Evolutionary conservation across 2,329 filamentous ascomycete species (phyloP).

Genomic region (Talaromyces sp.): DNA sequence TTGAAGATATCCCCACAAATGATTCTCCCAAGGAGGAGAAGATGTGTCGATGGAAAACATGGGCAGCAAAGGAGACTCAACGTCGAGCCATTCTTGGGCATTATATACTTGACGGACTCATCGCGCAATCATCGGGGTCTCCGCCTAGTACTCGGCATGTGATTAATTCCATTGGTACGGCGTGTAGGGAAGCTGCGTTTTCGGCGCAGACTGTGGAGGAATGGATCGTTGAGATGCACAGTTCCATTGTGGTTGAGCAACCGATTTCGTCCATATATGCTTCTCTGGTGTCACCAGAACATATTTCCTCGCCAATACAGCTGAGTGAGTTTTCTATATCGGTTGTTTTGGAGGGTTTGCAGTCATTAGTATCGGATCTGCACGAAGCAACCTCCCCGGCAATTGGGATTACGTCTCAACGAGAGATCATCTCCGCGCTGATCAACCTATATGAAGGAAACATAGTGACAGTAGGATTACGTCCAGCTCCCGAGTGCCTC

Average conservation of each 20-base stretch:
- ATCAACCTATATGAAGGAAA: background rate
- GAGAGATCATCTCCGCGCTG: background rate
- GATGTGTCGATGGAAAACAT: constrained; percentile 43
- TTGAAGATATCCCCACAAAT: background rate
- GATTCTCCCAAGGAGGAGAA: constrained; percentile 32
- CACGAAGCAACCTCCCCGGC: background rate
- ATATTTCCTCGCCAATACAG: background rate
- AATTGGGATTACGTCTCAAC: background rate
- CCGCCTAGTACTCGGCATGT: background rate
- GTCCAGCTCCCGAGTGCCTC: background rate
- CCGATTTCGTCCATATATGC: background rate
- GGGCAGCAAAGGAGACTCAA: constrained; percentile 47
- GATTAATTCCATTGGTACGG: background rate
- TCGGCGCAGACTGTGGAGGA: background rate
- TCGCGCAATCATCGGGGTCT: background rate
- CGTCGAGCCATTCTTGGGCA: constrained; percentile 47
- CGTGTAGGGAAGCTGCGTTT: background rate
- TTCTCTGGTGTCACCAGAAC: background rate
- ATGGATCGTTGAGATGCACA: background rate
- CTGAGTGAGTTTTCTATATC: background rate
- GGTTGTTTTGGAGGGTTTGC: background rate
- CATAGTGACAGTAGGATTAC: background rate
- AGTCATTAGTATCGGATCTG: background rate
- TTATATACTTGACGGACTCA: constrained; percentile 32
- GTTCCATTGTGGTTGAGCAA: background rate